These are phyloP conservation scores for Primulina eburnea DNA, from an alignment of 257 asterid species.

Conservation along the genomic window DNA sequence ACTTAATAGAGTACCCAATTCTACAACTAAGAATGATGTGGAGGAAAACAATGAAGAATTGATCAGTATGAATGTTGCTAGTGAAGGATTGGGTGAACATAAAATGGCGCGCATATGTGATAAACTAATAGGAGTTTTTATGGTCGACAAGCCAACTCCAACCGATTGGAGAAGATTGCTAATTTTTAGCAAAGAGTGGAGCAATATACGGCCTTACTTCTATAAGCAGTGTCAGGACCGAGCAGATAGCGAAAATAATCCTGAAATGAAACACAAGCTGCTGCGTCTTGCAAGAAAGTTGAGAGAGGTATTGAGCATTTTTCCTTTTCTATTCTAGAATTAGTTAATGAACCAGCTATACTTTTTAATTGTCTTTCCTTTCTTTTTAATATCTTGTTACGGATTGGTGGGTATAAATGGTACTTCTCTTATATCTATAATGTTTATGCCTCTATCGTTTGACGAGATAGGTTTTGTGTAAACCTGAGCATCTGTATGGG, in stretches of 20 bases:
- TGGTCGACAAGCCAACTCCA: conserved; percentile 87
- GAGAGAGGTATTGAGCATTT: conserved; percentile 55
- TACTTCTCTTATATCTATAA: no score
- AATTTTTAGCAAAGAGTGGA: conserved; percentile 85
- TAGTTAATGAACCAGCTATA: conserved; percentile 9
- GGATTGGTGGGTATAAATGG: no score
- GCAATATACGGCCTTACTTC: conserved; percentile 72
- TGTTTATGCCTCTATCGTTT: no score
- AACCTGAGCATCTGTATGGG: no score
- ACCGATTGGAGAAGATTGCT: conserved; percentile 85
- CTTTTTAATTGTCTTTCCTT: not conserved
- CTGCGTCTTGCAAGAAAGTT: conserved; percentile 82
- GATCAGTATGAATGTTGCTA: conserved; percentile 27
- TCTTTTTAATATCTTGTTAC: no score
- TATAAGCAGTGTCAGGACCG: conserved; percentile 63
- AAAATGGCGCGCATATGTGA: conserved; percentile 74
- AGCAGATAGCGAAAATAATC: conserved; percentile 70
- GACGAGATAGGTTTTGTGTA: no score
- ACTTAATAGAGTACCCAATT: conserved; percentile 25
- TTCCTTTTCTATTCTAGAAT: conserved; percentile 12
- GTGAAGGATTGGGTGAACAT: conserved; percentile 43
- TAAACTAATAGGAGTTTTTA: conserved; percentile 74
- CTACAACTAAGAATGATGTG: conserved; percentile 26
- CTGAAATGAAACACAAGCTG: conserved; percentile 70
- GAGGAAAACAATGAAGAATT: conserved; percentile 18